A percentile compares a stretch with the other conserved stretches of the same genome.
Conservation (phyloP, 2,329 filamentous ascomycete species). For the Neopestalotiopsis clavispora region DNA sequence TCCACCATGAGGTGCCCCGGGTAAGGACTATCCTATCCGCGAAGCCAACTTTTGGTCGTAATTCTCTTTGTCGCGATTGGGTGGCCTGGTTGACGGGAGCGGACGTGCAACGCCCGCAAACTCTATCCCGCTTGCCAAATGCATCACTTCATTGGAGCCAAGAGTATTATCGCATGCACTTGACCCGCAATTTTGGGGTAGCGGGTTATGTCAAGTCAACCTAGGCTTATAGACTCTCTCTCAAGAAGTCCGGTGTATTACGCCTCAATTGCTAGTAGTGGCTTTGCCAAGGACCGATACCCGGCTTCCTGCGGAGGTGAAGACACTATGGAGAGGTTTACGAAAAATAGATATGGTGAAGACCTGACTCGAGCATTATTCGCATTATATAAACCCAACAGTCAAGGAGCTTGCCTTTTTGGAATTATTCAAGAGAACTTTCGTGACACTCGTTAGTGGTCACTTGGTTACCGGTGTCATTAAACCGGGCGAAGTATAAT, state of each 20-base stretch:
- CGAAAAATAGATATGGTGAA: not conserved
- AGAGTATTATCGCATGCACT: not conserved
- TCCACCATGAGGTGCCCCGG: too few relatives aligned
- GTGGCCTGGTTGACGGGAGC: not conserved
- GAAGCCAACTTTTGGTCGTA: too few relatives aligned
- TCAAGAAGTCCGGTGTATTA: too few relatives aligned
- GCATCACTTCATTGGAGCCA: not conserved
- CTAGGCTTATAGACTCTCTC: too few relatives aligned
- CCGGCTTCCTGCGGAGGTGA: not conserved
- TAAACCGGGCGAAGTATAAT: too few relatives aligned
- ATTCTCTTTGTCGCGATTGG: too few relatives aligned
- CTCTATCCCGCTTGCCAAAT: not conserved
- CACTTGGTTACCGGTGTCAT: too few relatives aligned
- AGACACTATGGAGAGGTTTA: not conserved
- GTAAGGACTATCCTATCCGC: too few relatives aligned
- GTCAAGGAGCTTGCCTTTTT: too few relatives aligned
- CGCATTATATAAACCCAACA: too few relatives aligned
- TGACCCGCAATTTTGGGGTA: not conserved
- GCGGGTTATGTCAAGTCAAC: not conserved
- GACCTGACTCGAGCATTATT: not conserved
- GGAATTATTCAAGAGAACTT: too few relatives aligned
- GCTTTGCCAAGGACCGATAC: not conserved
- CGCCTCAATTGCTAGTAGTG: not conserved
- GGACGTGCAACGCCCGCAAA: not conserved
- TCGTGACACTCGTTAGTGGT: too few relatives aligned